A percentile compares a stretch with the other conserved stretches of the same genome.
Evolutionary conservation across 352 stramenopile genomes (phyloP).

Genomic region (Pythium guiyangense): DNA sequence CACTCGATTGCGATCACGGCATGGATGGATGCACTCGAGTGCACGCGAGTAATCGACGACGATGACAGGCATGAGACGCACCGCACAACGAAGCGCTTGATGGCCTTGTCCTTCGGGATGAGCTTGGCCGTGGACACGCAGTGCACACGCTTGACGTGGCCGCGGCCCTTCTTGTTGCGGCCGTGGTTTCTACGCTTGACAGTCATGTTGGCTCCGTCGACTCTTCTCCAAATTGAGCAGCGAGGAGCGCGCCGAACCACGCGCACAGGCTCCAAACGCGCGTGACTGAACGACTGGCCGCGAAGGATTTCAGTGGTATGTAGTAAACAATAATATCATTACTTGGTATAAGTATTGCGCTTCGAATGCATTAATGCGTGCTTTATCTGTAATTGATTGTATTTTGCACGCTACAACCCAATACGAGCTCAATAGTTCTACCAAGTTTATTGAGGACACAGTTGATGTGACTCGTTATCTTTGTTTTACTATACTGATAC

Average conservation of each 20-base stretch:
- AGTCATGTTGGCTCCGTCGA: slow-evolving; percentile 93
- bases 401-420: too few species aligned
- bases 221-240: slow-evolving; percentile 84
- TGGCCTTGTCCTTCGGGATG: slow-evolving; percentile 96
- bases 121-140: slow-evolving; percentile 98
- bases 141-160: slow-evolving; percentile 98
- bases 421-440: too few species aligned
- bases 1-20: not conserved
- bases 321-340: not conserved
- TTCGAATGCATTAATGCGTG: too few species aligned
- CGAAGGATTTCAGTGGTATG: not conserved
- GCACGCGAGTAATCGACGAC: not conserved
- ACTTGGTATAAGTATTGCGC: not conserved
- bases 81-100: slow-evolving; percentile 91
- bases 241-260: slow-evolving; percentile 26
- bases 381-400: too few species aligned
- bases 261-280: slow-evolving; percentile 11
- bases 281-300: slow-evolving; percentile 23
- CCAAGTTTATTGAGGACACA: too few species aligned
- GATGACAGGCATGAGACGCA: slow-evolving; percentile 29
- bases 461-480: too few species aligned
- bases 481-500: too few species aligned
- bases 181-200: slow-evolving; percentile 99
- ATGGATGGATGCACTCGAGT: not conserved
- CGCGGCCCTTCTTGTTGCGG: slow-evolving; percentile 98